Evolutionary conservation across 2,329 filamentous ascomycete species (phyloP), one percentile per base, ranked within the genome.

Genomic region (Colletotrichum costaricense): DNA sequence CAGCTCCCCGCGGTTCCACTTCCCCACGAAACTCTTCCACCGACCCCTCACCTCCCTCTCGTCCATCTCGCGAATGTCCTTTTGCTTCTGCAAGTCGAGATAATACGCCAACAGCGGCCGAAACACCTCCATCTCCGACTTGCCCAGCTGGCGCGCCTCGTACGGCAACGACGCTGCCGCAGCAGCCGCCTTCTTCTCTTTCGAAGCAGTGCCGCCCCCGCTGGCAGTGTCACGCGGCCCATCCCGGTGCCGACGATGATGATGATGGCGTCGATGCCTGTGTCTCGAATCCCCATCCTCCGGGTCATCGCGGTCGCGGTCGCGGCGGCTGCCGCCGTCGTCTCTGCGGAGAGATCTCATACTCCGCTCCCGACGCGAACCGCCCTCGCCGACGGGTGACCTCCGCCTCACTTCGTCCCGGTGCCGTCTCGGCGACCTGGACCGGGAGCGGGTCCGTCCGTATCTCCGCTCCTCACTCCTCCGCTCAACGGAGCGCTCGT

Each of bases 11-110:
- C 91, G 90, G 85, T 99, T 99, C 96, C 97, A 99, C 86, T 95
- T 96, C 4, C 89, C 88, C 14, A 96, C 82, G 78, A 98, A 99
- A 80, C 95, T 96, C 88, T 98, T 98, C 95, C 96, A 99, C 68
- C 96, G 87, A 1, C 95, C 95, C 76, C 88, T 93, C 1, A 92
- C 83, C 80, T 98, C 95, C n/a, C 89, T 88, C 75, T 94, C 92
- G 69, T 91, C 89, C 76, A 98, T 86, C 11, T 90, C 88, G 22
- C 91, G 87, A 1, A 97, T 84, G 66, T 92, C 84, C 54, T 93
- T 88, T 52, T 91, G 88, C 84, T 98, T 98, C 82, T 98, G 96
- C 42, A 98, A 89, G 77, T 95, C 93, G 30, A 98, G 88, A 78
- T 98, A 98, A 60, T 94, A 90, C 19, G 92, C 94, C 75, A 98